These are phyloP conservation scores for Eimeria acervulina DNA, from an alignment of 169 alveolate species.

Conservation along the genomic window DNA sequence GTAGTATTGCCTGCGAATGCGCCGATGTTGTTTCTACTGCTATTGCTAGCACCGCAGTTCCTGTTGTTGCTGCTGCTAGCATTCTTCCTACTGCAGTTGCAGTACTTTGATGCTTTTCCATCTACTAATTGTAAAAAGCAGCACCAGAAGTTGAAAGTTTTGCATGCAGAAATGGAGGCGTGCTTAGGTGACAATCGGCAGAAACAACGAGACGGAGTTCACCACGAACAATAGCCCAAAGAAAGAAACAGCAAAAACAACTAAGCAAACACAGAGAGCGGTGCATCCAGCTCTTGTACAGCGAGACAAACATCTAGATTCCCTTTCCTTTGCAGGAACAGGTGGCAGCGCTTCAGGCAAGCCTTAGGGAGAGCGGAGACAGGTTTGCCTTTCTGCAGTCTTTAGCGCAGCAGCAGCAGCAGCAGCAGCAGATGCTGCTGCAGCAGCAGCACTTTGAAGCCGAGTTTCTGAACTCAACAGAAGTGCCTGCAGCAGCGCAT, in stretches of 20 bases:
- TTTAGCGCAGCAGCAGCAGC: slow-evolving; percentile 36
- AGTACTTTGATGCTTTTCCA: no score
- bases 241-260: not conserved
- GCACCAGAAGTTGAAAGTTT: not conserved
- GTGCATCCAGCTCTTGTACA: not conserved
- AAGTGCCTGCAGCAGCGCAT: not conserved
- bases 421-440: no score
- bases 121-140: no score
- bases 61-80: no score
- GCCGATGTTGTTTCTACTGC: no score
- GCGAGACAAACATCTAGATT: not conserved
- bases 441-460: not conserved
- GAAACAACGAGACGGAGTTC: not conserved
- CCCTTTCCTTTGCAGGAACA: not conserved
- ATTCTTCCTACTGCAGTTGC: no score
- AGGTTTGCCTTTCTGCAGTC: slow-evolving; percentile 44
- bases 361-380: slow-evolving; percentile 52
- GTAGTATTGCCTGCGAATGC: no score
- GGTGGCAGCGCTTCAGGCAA: slow-evolving; percentile 54
- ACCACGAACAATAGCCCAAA: not conserved
- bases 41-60: no score
- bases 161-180: not conserved
- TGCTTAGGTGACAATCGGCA: not conserved
- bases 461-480: not conserved
- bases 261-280: not conserved